A percentile compares a stretch with the other conserved stretches of the same genome.
These are phyloP conservation scores for Lentinula guzmanii DNA, from an alignment of 768 basidiomycete species.

Conservation along the genomic window DNA sequence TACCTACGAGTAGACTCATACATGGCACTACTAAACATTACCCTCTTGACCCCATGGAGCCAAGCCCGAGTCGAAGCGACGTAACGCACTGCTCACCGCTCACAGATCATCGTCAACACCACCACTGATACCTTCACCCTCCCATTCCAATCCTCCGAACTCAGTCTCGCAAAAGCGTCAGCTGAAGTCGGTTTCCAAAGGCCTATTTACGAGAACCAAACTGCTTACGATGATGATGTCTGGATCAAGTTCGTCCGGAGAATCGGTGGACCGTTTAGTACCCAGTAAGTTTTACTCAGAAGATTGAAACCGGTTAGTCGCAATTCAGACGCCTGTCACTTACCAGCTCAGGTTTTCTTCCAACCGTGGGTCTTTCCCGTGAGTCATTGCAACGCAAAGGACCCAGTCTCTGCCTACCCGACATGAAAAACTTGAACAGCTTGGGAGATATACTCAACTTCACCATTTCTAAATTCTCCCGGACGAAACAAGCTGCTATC, in stretches of 20 bases:
- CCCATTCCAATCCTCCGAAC: constrained; percentile 1
- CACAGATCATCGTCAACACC: constrained; percentile 6
- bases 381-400: background rate
- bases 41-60: background rate
- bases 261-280: background rate
- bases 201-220: background rate
- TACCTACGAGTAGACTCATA: constrained; percentile 2
- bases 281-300: background rate
- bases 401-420: background rate
- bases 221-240: background rate
- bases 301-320: background rate
- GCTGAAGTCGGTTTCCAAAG: background rate
- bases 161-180: constrained; percentile 6
- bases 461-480: background rate
- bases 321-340: background rate
- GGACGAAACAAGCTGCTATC: background rate
- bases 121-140: constrained; percentile 5
- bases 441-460: constrained; percentile 3
- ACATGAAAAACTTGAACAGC: constrained; percentile 5
- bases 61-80: constrained; percentile 5
- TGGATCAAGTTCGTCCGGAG: constrained; percentile 9
- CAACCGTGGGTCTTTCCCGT: background rate
- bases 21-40: constrained; percentile 6
- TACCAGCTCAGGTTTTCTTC: background rate
- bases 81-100: background rate